A percentile compares a stretch with the other conserved stretches of the same genome.
phyloP scores from a whole-genome alignment of 345 rosid species.

The Xanthoceras sorbifolium region DNA sequence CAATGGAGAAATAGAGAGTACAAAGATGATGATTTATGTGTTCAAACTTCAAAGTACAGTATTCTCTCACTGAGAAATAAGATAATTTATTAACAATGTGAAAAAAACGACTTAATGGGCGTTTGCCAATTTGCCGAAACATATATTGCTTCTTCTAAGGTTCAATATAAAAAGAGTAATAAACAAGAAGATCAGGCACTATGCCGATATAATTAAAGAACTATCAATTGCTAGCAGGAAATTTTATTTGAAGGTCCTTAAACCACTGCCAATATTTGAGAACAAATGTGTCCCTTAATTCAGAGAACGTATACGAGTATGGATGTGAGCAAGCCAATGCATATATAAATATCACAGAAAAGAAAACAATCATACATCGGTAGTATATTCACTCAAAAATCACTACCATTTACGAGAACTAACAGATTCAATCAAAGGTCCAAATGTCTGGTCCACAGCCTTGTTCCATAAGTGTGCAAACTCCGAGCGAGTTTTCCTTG shows the following conservation, averaged over 20 bases:
- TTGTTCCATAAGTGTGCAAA: conserved; percentile 73
- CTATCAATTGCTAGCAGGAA: not conserved
- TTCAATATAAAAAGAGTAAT: not conserved
- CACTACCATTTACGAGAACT: conserved; percentile 72
- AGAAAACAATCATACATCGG: not conserved
- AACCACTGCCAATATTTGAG: conserved; percentile 15
- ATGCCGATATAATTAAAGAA: not conserved
- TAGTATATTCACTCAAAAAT: conserved; percentile 6
- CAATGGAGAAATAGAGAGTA: not conserved
- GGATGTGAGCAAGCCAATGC: conserved; percentile 15
- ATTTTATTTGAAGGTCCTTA: conserved; percentile 7
- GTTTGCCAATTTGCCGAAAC: not conserved
- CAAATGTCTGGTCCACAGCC: conserved; percentile 78
- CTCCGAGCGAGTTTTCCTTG: conserved; percentile 58
- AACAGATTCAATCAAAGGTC: conserved; percentile 58
- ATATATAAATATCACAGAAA: conserved; percentile 18
- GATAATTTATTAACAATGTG: too few species aligned
- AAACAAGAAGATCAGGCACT: not conserved
- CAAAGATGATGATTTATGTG: too few species aligned
- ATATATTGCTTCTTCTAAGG: not conserved
- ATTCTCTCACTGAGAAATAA: too few species aligned
- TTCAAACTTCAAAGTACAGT: too few species aligned
- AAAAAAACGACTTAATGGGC: not conserved
- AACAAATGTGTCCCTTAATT: conserved; percentile 10
- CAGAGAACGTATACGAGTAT: not conserved